Conservation (phyloP, 75 land plant genomes). For the Isoetes taiwanensis region DNA sequence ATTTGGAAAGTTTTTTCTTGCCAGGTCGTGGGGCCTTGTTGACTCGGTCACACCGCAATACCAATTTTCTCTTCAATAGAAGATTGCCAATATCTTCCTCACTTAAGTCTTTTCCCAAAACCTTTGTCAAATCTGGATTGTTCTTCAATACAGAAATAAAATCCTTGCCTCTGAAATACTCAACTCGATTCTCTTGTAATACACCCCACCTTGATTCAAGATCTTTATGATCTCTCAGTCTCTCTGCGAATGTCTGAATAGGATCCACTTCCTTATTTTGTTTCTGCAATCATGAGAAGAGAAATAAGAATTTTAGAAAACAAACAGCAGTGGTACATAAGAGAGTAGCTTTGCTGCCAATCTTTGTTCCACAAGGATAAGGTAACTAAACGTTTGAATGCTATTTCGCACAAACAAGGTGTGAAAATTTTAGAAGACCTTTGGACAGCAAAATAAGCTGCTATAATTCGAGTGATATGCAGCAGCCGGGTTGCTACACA, state of each 20-base stretch:
- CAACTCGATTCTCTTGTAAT: slow-evolving; percentile 85
- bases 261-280: slow-evolving; percentile 58
- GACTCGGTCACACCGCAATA: slow-evolving; percentile 85
- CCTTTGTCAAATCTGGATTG: slow-evolving; percentile 61
- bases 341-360: no score
- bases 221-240: slow-evolving; percentile 84
- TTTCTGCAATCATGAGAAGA: slow-evolving; percentile 58
- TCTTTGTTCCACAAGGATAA: no score
- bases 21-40: slow-evolving; percentile 90
- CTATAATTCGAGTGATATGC: no score
- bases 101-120: slow-evolving; percentile 40
- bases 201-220: slow-evolving; percentile 95
- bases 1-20: slow-evolving; percentile 87
- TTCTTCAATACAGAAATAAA: slow-evolving; percentile 54
- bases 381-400: no score
- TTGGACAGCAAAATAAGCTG: no score
- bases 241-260: slow-evolving; percentile 76
- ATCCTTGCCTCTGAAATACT: slow-evolving; percentile 95
- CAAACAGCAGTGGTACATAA: no score
- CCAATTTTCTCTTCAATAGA: slow-evolving; percentile 52
- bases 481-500: no score
- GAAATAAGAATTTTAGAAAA: no score
- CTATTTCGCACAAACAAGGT: no score
- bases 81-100: slow-evolving; percentile 56
- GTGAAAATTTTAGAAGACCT: no score